Evolutionary conservation across 768 basidiomycete species (phyloP), one percentile per base, ranked within the genome.

Genomic region (Kwoniella sp.): DNA sequence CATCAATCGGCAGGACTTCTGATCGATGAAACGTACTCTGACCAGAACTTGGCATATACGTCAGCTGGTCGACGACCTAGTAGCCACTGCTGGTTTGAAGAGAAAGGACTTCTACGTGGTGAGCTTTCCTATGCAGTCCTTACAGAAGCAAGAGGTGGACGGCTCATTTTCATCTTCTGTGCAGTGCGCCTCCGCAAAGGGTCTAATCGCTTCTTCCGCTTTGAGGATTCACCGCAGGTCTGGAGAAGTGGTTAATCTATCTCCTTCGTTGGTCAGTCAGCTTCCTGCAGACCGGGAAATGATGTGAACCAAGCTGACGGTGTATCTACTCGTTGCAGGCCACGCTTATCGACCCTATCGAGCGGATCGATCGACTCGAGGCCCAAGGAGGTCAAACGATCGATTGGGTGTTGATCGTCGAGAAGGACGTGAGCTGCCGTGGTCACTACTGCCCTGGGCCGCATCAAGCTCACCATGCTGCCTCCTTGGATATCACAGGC

Each of bases 111-210:
- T 97, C 59, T 88, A 90, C 73, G 87, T 98, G 34, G 93, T 92
- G 68, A 71, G 84, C 75, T 64, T 7, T 17, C 30, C 26, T 0
- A 48, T 25, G 23, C 28, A 29, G 34, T 25, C 8, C n/a, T n/a
- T n/a, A n/a, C n/a, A 20, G 26, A 37, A 31, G 45, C 25, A 58
- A 2, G 37, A 17, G 34, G 3, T 28, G n/a, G 4, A 41, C 52
- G 1, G 34, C 34, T 34, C 34, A 34, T 13, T 34, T 5, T 5
- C 7, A 34, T 34, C 7, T n/a, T 5, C 34, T 30, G 30, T 15
- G 20, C 66, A 96, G 93, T 86, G 91, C 41, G 93, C 94, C 0
- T 87, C 92, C 0, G 86, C 91, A 0, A 97, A 97, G 81, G 95
- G 95, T 0, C 86, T 97, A 22, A 82, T 96, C 47, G 88, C 87